Evolutionary conservation across 306 rosid genomes (phyloP).

Genomic region (barrel medic (Medicago truncatula)): DNA sequence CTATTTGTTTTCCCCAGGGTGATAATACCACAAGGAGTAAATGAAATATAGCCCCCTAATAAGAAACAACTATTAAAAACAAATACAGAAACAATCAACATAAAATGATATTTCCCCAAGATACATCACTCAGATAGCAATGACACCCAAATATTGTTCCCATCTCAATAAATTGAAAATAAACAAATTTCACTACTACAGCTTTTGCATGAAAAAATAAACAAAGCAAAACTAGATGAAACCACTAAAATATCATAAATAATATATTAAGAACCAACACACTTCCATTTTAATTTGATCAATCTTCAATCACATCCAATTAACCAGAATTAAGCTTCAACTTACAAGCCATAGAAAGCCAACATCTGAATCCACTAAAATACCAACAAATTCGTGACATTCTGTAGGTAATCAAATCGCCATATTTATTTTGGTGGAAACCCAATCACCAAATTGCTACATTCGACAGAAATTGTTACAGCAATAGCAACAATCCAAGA

Average conservation of each 20-base stretch:
- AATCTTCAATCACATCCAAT: constrained; percentile 15
- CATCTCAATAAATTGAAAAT: constrained; percentile 23
- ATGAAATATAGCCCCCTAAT: constrained; percentile 22
- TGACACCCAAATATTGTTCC: constrained; percentile 21
- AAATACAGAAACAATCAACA: constrained; percentile 24
- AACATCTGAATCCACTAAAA: constrained; percentile 30
- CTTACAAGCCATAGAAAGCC: constrained; percentile 10
- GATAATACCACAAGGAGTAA: constrained; percentile 13
- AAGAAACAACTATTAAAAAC: constrained; percentile 15
- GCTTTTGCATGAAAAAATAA: constrained; percentile 3
- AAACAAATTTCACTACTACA: background rate
- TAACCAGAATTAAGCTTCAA: constrained; percentile 19
- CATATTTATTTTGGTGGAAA: background rate
- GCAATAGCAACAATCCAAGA: constrained; percentile 22
- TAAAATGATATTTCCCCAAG: constrained; percentile 31
- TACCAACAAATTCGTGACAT: constrained; percentile 7
- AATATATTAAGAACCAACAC: constrained; percentile 26
- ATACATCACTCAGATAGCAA: constrained; percentile 25
- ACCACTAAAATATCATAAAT: constrained; percentile 6
- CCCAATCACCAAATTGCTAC: background rate
- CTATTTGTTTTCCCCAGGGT: background rate
- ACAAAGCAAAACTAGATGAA: constrained; percentile 19
- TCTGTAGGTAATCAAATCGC: constrained; percentile 2
- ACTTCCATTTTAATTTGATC: constrained; percentile 8
- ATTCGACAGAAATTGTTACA: constrained; percentile 4